phyloP scores from a whole-genome alignment of 345 rosid species.

The Salix udensis region DNA sequence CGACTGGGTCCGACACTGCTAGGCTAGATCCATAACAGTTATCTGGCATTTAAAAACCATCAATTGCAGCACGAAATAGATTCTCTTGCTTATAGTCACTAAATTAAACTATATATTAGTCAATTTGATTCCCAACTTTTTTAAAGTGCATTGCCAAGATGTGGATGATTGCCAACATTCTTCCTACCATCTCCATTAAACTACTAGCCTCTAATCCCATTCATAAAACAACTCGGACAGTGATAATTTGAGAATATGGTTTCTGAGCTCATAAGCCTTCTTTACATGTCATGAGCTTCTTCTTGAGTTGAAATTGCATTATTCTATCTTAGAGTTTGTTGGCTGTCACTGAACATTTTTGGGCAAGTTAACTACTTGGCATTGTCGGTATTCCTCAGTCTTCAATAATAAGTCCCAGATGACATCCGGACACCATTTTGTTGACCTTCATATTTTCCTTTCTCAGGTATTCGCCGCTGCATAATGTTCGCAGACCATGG shows the following conservation, averaged over 20 bases:
- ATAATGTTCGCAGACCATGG: constrained; percentile 95
- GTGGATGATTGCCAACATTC: neutral
- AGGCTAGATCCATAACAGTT: neutral
- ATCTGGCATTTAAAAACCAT: neutral
- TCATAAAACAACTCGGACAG: neutral
- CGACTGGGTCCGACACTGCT: neutral
- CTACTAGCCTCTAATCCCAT: neutral
- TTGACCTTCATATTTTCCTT: neutral
- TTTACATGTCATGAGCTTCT: too few relatives aligned
- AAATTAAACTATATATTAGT: neutral
- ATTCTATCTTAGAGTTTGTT: neutral
- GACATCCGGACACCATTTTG: neutral
- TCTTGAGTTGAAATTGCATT: too few relatives aligned
- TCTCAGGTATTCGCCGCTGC: constrained; percentile 84
- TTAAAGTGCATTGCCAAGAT: neutral
- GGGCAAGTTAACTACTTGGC: neutral
- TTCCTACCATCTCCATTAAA: neutral
- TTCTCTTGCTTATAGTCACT: neutral
- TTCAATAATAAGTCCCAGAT: neutral
- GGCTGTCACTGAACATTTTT: neutral
- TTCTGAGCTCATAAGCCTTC: too few relatives aligned
- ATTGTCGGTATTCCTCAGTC: neutral
- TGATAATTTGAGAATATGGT: too few relatives aligned
- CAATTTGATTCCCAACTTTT: neutral
- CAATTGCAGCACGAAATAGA: neutral